phyloP scores from a whole-genome alignment of 495 filamentous ascomycete genomes.

The Bryoglossum gracile region DNA sequence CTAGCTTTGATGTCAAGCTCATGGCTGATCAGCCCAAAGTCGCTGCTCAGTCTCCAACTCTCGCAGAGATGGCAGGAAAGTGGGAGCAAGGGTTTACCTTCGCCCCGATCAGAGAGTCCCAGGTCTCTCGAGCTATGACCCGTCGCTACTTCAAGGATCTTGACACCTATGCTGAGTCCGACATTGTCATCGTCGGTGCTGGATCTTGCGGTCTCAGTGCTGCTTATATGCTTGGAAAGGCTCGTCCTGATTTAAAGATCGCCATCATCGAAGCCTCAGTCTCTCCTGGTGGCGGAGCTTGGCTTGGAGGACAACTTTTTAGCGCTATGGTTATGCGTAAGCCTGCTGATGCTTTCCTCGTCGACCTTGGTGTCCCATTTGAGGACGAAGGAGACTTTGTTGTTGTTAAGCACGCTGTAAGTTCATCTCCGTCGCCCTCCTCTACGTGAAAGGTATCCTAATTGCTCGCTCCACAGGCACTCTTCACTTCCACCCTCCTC shows the following conservation, averaged over 20 bases:
- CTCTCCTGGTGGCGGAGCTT: conserved; percentile 79
- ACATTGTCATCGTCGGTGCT: conserved; percentile 86
- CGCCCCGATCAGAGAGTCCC: conserved; percentile 77
- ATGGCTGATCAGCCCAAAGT: conserved; percentile 16
- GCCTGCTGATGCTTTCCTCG: conserved; percentile 76
- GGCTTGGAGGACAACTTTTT: conserved; percentile 90
- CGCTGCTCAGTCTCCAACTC: conserved; percentile 20
- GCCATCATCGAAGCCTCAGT: conserved; percentile 85
- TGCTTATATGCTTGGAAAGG: conserved; percentile 76
- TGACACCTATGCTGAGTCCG: conserved; percentile 81
- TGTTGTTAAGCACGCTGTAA: conserved; percentile 77
- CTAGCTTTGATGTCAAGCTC: conserved; percentile 11
- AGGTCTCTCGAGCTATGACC: conserved; percentile 88
- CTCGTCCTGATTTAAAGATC: conserved; percentile 84
- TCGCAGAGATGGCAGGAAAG: conserved; percentile 30
- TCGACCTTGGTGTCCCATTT: conserved; percentile 73
- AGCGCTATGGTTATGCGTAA: conserved; percentile 91
- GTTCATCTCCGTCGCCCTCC: background rate
- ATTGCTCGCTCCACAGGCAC: conserved; percentile 33
- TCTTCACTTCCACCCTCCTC: conserved; percentile 82
- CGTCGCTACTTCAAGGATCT: conserved; percentile 85
- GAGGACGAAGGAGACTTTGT: conserved; percentile 83
- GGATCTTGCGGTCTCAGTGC: conserved; percentile 80
- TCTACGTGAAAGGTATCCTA: background rate
- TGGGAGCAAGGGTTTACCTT: conserved; percentile 58